These are phyloP conservation scores for Cercis canadensis DNA, from an alignment of 306 rosid genomes.

Conservation along the genomic window DNA sequence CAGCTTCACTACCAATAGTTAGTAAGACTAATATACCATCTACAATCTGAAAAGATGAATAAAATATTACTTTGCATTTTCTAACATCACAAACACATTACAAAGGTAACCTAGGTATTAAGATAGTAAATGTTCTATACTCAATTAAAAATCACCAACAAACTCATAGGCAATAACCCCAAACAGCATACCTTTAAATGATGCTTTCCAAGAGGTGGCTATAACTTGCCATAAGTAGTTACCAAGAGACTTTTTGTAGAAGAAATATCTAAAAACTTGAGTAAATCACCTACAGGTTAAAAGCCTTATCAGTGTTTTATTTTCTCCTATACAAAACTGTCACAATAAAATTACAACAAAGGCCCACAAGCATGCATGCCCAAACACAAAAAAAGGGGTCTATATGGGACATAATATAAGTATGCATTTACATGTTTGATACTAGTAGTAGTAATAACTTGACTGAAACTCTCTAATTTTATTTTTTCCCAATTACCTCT, in stretches of 20 bases:
- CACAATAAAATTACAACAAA: too few species aligned
- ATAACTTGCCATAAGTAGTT: slow-evolving; percentile 93
- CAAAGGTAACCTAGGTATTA: not conserved
- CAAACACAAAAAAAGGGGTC: too few species aligned
- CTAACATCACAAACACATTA: slow-evolving; percentile 16
- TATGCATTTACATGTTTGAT: too few species aligned
- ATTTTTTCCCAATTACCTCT: too few species aligned
- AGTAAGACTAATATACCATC: slow-evolving; percentile 88
- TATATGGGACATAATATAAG: too few species aligned
- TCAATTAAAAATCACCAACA: not conserved
- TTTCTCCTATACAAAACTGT: not conserved
- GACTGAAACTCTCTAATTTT: too few species aligned
- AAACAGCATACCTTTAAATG: slow-evolving; percentile 79
- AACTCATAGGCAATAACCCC: slow-evolving; percentile 10
- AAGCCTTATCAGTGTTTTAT: slow-evolving; percentile 24
- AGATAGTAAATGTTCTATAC: slow-evolving; percentile 23
- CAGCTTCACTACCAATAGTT: too few species aligned
- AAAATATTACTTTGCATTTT: slow-evolving; percentile 16
- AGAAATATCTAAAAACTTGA: too few species aligned
- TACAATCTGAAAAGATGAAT: slow-evolving; percentile 74
- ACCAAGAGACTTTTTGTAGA: slow-evolving; percentile 65
- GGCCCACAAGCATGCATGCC: too few species aligned
- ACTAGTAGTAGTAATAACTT: too few species aligned
- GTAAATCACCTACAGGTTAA: slow-evolving; percentile 75
- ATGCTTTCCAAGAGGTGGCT: slow-evolving; percentile 97